Base-by-base conservation (phyloP, 1,139 yeast genomes). In the Geotrichum siamense region DNA sequence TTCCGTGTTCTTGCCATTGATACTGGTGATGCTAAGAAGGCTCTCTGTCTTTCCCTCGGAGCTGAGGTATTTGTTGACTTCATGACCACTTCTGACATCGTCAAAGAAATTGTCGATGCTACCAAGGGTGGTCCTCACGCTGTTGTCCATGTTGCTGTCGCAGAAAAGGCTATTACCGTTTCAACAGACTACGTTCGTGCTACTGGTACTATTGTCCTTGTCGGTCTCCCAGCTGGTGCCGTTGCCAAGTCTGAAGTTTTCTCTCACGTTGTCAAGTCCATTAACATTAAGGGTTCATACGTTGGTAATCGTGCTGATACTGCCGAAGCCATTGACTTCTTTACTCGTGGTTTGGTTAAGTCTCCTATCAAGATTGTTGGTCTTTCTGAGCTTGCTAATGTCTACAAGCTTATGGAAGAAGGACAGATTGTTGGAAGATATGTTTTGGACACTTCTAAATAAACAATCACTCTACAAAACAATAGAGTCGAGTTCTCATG, bases 231-330 rank as follows among this genome's bases (percentile, higher is more conserved):
- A 53, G 82, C 83, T 37, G 75, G 75, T 55, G 84, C 89, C 44
- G 71, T 74, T 58, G 75, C 73, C 53, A 67, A 68, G 51, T 73
- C 82, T 21, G 73, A 75, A 42, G 82, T 82, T 47, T 78, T 82
- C 67, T 68, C 65, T 52, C 74, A 81, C 44, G 89, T 82, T 52
- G 73, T 78, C 55, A 78, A 72, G 63, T 74, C 82, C 40, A 68
- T 80, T 58, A 69, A 68, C 60, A 76, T 82, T 59, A 74, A 70
- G 60, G 89, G 89, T 53, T 80, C 89, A 41, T 80, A 80, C 60
- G 89, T 82, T 49, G 91, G 91, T 53, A 81, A 80, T 73, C 76
- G 89, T 64, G 79, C 80, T 49, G 91, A 82, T 63, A 71, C 85
- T 48, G 75, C 78, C 55, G 91, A 82, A 66, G 89, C 91, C 47